Conservation (phyloP, 108 stramenopile genomes). For the Nitzschia sp. region DNA sequence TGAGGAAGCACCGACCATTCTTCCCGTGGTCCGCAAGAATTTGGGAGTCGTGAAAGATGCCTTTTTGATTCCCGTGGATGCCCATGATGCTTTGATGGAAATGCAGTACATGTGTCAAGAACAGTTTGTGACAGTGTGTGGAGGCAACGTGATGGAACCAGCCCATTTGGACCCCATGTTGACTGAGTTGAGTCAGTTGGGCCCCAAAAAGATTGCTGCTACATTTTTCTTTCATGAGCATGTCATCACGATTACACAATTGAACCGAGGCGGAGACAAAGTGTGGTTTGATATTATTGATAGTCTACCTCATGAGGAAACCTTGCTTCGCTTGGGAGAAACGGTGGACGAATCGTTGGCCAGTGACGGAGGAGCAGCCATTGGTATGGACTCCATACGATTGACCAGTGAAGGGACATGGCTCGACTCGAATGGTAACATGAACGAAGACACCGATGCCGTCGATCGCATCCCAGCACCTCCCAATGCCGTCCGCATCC, state of each 20-base stretch:
- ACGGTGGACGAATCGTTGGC: constrained; percentile 2
- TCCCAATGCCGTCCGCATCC: constrained; percentile 29
- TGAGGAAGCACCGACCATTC: constrained; percentile 50
- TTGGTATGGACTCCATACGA: background rate
- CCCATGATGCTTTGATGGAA: constrained; percentile 84
- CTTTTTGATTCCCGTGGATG: constrained; percentile 84
- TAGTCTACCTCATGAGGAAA: constrained; percentile 61
- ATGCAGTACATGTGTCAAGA: constrained; percentile 47
- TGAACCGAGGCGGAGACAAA: constrained; percentile 18
- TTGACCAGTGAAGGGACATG: background rate
- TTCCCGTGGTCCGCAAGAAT: constrained; percentile 62
- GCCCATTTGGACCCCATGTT: constrained; percentile 60
- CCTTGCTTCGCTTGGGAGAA: constrained; percentile 45
- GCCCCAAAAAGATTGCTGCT: constrained; percentile 45
- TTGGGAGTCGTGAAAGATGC: constrained; percentile 65
- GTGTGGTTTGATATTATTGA: constrained; percentile 73
- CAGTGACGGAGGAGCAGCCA: background rate
- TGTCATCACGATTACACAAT: constrained; percentile 85
- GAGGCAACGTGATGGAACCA: constrained; percentile 73
- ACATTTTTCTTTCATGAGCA: constrained; percentile 88
- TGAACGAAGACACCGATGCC: background rate
- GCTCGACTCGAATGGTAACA: background rate
- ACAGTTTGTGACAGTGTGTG: constrained; percentile 40
- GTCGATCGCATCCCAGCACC: background rate
- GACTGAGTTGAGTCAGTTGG: constrained; percentile 15